Evolutionary conservation across 2,329 filamentous ascomycete species (phyloP).

Genomic region (Pyricularia sp.): DNA sequence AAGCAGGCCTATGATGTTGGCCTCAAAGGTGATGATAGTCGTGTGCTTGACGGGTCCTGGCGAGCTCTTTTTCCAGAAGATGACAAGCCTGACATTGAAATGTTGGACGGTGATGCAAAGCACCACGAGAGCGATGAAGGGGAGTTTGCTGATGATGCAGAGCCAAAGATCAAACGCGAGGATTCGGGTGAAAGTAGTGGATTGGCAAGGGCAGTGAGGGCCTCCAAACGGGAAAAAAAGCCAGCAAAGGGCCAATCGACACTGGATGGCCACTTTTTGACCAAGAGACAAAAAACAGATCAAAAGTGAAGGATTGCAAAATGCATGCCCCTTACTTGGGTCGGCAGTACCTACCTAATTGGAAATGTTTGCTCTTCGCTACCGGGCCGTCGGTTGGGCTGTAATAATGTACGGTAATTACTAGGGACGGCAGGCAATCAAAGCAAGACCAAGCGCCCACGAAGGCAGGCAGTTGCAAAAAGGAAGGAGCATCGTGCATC

Average conservation of each 20-base stretch:
- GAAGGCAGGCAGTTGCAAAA: neutral
- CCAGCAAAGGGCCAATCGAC: constrained; percentile 1
- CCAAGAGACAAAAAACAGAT: constrained; percentile 8
- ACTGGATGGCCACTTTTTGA: constrained; percentile 1
- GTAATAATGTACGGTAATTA: no score
- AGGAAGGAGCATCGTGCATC: neutral
- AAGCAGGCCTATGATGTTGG: constrained; percentile 4
- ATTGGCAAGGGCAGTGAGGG: neutral
- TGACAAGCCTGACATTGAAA: neutral
- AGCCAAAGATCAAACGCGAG: neutral
- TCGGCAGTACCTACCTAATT: no score
- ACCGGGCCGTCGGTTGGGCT: no score
- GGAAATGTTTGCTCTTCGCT: no score
- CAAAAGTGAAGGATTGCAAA: neutral
- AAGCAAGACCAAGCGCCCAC: neutral
- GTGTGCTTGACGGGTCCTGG: constrained; percentile 2
- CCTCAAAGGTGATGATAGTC: neutral
- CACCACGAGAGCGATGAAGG: constrained; percentile 4
- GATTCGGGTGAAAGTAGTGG: neutral
- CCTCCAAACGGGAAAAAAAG: neutral
- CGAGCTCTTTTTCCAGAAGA: neutral
- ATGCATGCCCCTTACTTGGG: no score
- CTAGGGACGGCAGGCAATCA: neutral
- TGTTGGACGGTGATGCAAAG: neutral
- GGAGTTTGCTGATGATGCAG: constrained; percentile 1